Percentiles rank a stretch among this genome's conserved stretches.
These are phyloP conservation scores for Rhododendron vialii DNA, from an alignment of 148 eudicot species.

Conservation along the genomic window DNA sequence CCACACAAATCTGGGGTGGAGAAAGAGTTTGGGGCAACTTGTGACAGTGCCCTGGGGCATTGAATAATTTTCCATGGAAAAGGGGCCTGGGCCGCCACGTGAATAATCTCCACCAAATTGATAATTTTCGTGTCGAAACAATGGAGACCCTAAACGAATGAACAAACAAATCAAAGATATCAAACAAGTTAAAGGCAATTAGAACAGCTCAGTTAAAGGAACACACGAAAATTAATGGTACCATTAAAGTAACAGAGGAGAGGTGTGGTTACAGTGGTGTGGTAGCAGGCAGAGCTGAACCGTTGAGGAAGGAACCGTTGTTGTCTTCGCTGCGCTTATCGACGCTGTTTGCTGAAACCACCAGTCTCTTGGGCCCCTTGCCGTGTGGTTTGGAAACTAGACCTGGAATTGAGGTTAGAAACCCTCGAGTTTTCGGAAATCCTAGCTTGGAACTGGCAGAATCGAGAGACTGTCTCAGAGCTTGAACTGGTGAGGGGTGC, in stretches of 20 bases:
- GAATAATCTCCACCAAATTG: too few relatives aligned
- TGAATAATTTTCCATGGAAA: too few relatives aligned
- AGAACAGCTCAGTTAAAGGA: neutral
- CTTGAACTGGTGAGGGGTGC: conserved; percentile 4
- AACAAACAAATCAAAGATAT: neutral
- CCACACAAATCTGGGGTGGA: too few relatives aligned
- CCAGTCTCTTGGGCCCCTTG: conserved; percentile 17
- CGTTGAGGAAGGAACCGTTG: conserved; percentile 10
- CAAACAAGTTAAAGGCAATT: neutral
- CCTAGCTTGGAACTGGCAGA: neutral
- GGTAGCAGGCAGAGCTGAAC: conserved; percentile 12
- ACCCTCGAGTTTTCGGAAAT: conserved; percentile 5
- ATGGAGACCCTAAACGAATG: neutral
- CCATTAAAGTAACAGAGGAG: neutral
- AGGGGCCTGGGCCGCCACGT: too few relatives aligned
- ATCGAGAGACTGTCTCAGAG: conserved; percentile 3
- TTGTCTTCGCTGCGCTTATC: conserved; percentile 16
- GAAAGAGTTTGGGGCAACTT: too few relatives aligned
- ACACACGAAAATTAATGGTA: too few relatives aligned
- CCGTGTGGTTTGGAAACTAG: conserved; percentile 15
- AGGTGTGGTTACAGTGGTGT: conserved; percentile 14
- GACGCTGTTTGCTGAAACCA: conserved; percentile 32
- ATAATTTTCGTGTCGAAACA: neutral
- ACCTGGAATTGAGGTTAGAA: conserved; percentile 9
- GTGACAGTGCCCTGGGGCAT: too few relatives aligned